Evolutionary conservation across 2,329 filamentous ascomycete species (phyloP), one percentile per base, ranked within the genome.

Genomic region (Hansfordia pulvinata): DNA sequence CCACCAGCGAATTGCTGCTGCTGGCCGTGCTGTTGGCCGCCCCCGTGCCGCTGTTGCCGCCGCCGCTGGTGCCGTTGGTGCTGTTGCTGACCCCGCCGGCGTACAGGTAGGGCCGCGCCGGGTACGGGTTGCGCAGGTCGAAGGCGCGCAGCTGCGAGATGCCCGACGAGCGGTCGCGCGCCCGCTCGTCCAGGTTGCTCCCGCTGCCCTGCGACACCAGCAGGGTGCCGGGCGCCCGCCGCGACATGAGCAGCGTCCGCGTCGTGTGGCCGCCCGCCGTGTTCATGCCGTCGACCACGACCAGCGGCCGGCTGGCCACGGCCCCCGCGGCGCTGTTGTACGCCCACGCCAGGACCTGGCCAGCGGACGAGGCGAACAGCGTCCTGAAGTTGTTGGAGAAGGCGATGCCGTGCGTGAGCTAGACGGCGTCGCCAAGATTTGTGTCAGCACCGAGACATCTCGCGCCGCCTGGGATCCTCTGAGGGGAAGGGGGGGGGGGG

Each of bases 91-190:
- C 66, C 9, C 68, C 36, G 49, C 52, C 37, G 19, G 62, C 56
- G 24, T 60, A 72, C 36, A 66, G 50, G 40, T 3, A 38, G 23
- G 23, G 36, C 31, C 17, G 42, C 14, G 13, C 34, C 16, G 31
- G 38, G 28, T 14, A 53, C n/a, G n/a, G n/a, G 23, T 30, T 50
- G 31, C 22, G 46, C 34, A 59, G 36, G 40, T 63, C 54, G 39
- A 64, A 67, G 18, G 68, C 67, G 33, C 74, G 76, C 42, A 85
- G 65, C 36, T 80, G 75, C n/a, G 69, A 70, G 32, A 69, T 63
- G 4, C 76, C 78, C 0, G 62, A 64, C 4, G 44, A 44, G 16
- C 64, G 43, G 30, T 68, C 48, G 9, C 52, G 48, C 2, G 78
- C 64, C 5, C 52, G 41, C 20, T 29, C 43, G 43, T 85, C 78